Conservation (phyloP, 805 yeast genomes). For the Danielia oregonensis region DNA sequence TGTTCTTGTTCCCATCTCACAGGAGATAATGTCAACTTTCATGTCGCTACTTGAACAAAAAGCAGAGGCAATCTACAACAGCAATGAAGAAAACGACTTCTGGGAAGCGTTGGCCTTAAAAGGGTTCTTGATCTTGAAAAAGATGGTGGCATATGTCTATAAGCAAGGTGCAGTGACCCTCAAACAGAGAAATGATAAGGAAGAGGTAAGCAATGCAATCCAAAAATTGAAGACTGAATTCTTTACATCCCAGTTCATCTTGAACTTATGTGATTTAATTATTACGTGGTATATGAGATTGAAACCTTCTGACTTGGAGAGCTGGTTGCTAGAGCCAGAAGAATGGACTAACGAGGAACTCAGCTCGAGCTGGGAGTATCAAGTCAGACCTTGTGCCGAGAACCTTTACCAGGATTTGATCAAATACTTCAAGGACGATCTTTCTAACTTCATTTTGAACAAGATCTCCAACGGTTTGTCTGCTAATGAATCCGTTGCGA, state of each 20-base stretch:
- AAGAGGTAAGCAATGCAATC: conserved; percentile 59
- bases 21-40: conserved; percentile 57
- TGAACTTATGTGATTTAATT: conserved; percentile 59
- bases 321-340: conserved; percentile 85
- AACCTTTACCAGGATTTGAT: conserved; percentile 76
- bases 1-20: conserved; percentile 60
- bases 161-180: conserved; percentile 66
- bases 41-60: conserved; percentile 58
- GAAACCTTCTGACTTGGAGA: conserved; percentile 70
- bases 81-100: conserved; percentile 53
- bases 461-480: conserved; percentile 49
- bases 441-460: conserved; percentile 52
- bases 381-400: conserved; percentile 83
- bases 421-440: conserved; percentile 52
- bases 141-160: conserved; percentile 55
- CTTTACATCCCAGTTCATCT: conserved; percentile 55
- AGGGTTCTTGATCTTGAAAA: conserved; percentile 60
- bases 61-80: conserved; percentile 61
- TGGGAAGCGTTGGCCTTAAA: conserved; percentile 76
- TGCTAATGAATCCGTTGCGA: conserved; percentile 32
- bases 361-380: conserved; percentile 75
- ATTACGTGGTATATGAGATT: conserved; percentile 72
- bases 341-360: conserved; percentile 88
- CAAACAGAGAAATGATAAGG: conserved; percentile 60
- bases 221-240: conserved; percentile 48